Percentiles rank a stretch among this genome's conserved stretches.
These are phyloP conservation scores for Funneliformis caledonium DNA, from an alignment of 371 early-diverging fungal species.

Conservation along the genomic window DNA sequence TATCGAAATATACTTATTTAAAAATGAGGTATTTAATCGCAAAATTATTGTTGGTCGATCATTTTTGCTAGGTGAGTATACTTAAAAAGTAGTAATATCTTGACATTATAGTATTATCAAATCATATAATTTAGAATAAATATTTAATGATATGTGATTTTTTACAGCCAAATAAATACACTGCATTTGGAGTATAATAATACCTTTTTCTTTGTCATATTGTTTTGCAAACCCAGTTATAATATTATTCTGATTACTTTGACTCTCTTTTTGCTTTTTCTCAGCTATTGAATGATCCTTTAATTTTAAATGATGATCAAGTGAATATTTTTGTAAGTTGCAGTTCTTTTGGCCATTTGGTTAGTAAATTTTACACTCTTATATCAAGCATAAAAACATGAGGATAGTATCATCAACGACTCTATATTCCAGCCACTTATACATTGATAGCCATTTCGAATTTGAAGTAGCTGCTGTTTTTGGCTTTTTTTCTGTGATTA, in stretches of 20 bases:
- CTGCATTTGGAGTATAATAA: neutral
- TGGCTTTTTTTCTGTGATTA: too few relatives aligned
- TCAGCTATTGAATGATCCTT: neutral
- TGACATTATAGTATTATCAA: neutral
- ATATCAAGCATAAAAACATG: neutral
- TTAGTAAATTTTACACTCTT: neutral
- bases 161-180: constrained; percentile 5
- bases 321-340: neutral
- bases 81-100: neutral
- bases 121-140: constrained; percentile 1
- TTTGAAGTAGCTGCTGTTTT: too few relatives aligned
- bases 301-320: neutral
- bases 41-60: too few relatives aligned
- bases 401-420: neutral
- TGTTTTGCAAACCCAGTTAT: neutral
- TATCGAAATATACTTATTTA: too few relatives aligned
- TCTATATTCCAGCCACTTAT: neutral
- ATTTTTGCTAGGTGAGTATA: too few relatives aligned
- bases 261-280: neutral
- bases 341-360: neutral
- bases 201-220: neutral
- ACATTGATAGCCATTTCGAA: neutral
- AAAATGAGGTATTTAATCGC: too few relatives aligned
- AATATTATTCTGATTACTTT: too few relatives aligned
- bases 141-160: neutral